Evolutionary conservation across 139 green algal genomes (phyloP).

Genomic region (Choricystis sp.): DNA sequence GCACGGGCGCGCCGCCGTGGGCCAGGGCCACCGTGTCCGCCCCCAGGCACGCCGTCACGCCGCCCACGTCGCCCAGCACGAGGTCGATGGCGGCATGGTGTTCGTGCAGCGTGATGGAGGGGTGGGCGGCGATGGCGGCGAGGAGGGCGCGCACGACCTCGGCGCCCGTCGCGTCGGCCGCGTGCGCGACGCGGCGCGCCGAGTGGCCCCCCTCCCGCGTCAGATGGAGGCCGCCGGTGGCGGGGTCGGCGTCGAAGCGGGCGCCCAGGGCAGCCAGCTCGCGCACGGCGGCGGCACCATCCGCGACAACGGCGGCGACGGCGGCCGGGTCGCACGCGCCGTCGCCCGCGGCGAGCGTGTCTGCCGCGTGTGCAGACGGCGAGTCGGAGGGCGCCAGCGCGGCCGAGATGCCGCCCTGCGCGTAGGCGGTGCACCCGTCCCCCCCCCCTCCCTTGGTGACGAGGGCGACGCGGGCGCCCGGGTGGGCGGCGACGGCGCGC

Average conservation of each 20-base stretch:
- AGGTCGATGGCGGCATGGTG: conserved; percentile 56
- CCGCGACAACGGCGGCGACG: conserved; percentile 79
- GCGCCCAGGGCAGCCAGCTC: conserved; percentile 80
- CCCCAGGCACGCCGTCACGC: conserved; percentile 53
- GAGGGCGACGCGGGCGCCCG: conserved; percentile 78
- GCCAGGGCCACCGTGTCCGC: conserved; percentile 57
- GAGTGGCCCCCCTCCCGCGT: conserved; percentile 88
- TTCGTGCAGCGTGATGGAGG: conserved; percentile 72
- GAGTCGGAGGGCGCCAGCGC: conserved; percentile 78
- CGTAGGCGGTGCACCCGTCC: conserved; percentile 76
- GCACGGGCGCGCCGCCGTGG: neutral
- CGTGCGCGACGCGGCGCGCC: conserved; percentile 84
- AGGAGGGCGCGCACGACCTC: conserved; percentile 91
- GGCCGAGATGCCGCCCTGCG: conserved; percentile 84
- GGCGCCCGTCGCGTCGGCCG: conserved; percentile 75
- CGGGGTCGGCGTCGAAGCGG: conserved; percentile 56
- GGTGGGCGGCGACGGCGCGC: conserved; percentile 67
- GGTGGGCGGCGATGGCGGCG: conserved; percentile 28
- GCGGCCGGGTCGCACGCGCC: conserved; percentile 63
- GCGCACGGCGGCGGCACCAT: conserved; percentile 73
- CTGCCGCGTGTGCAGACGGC: conserved; percentile 68
- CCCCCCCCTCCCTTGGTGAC: conserved; percentile 74
- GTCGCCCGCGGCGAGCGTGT: conserved; percentile 78
- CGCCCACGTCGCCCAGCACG: conserved; percentile 24
- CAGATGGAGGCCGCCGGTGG: conserved; percentile 69